Percentiles rank a stretch among this genome's conserved stretches.
phyloP scores from a whole-genome alignment of 2,329 filamentous ascomycete genomes.

The Diaporthe sp. region DNA sequence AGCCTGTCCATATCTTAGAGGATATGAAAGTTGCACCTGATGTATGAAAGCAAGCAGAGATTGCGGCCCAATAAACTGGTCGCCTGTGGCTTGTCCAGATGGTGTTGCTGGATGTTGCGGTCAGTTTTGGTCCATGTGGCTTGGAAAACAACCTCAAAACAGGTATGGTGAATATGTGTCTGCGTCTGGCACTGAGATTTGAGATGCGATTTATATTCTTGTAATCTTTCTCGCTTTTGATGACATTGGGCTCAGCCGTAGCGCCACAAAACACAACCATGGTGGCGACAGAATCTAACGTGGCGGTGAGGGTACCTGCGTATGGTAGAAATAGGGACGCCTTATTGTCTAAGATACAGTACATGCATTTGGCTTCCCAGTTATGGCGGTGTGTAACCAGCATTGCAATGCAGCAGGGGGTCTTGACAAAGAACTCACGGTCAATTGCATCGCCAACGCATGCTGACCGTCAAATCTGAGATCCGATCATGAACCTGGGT shows the following conservation, averaged over 20 bases:
- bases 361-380: not conserved
- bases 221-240: too few relatives aligned
- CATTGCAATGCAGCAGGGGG: not conserved
- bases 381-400: not conserved
- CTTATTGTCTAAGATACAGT: not conserved
- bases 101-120: not conserved
- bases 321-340: not conserved
- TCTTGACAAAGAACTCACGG: conserved; percentile 12
- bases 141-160: not conserved
- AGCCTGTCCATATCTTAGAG: too few relatives aligned
- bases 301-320: not conserved
- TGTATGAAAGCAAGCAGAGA: not conserved
- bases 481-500: not conserved
- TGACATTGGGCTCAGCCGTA: not conserved
- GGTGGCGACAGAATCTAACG: not conserved
- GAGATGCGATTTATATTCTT: not conserved
- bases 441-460: not conserved
- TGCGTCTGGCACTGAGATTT: not conserved
- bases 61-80: not conserved
- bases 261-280: not conserved
- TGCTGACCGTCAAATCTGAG: not conserved
- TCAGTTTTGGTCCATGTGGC: not conserved
- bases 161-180: too few relatives aligned
- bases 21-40: too few relatives aligned
- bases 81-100: too few relatives aligned